Evolutionary conservation across 2,329 filamentous ascomycete species (phyloP).

Genomic region (Pseudogymnoascus sp.): DNA sequence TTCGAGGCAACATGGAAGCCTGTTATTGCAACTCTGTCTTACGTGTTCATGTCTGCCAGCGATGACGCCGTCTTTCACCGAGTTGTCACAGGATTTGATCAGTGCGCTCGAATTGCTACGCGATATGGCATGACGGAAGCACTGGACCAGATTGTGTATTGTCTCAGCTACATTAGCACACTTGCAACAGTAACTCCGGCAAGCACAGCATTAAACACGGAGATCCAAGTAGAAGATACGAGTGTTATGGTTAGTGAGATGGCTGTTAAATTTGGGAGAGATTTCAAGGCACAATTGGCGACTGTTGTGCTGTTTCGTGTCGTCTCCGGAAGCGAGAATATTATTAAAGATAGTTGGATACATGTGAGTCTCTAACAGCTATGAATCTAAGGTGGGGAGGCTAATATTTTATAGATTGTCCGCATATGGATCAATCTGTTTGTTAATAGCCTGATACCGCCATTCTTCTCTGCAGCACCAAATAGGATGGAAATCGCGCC

Average conservation of each 20-base stretch:
- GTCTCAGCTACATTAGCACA: constrained; percentile 82
- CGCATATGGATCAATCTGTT: constrained; percentile 94
- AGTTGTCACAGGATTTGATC: constrained; percentile 89
- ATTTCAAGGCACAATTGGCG: constrained; percentile 88
- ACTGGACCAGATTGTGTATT: constrained; percentile 86
- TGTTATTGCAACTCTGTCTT: constrained; percentile 87
- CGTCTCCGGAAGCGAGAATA: constrained; percentile 71
- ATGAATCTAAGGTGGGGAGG: constrained; percentile 11
- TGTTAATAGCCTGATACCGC: constrained; percentile 83
- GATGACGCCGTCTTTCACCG: constrained; percentile 93
- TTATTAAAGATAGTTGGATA: constrained; percentile 71
- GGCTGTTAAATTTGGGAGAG: constrained; percentile 87
- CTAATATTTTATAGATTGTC: constrained; percentile 56
- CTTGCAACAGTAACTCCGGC: constrained; percentile 67
- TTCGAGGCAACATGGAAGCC: constrained; percentile 94
- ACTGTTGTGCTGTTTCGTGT: constrained; percentile 94
- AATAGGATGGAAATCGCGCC: constrained; percentile 62
- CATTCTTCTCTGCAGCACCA: constrained; percentile 59
- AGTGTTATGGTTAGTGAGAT: constrained; percentile 98
- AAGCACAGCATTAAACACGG: constrained; percentile 85
- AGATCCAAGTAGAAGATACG: constrained; percentile 84
- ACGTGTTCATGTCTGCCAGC: constrained; percentile 97
- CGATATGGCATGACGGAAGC: constrained; percentile 77
- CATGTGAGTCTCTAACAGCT: constrained; percentile 46
- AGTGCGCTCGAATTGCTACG: constrained; percentile 87